Conservation (phyloP, 305 asterid species). For the Caryopteris hybrid region DNA sequence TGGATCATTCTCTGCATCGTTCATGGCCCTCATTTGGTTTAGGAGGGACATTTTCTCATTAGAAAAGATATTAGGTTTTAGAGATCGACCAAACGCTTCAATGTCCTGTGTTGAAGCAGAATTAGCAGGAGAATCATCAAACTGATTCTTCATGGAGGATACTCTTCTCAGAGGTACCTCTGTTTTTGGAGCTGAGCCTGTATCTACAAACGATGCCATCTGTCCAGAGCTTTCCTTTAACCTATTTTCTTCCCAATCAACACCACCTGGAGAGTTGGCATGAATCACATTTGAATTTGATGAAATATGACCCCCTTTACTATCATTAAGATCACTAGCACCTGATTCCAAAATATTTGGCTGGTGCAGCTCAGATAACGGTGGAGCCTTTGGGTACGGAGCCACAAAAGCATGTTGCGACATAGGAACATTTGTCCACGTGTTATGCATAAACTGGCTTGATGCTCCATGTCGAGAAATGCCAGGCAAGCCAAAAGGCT, state of each 20-base stretch:
- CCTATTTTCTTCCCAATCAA: conserved; percentile 38
- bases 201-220: conserved; percentile 27
- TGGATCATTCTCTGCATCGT: conserved; percentile 55
- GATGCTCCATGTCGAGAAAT: conserved; percentile 40
- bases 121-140: conserved; percentile 54
- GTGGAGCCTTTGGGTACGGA: conserved; percentile 38
- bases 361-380: conserved; percentile 35
- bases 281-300: conserved; percentile 26
- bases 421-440: conserved; percentile 49
- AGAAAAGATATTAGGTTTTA: conserved; percentile 55
- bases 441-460: conserved; percentile 31
- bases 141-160: conserved; percentile 33
- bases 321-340: conserved; percentile 29
- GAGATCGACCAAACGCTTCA: conserved; percentile 74
- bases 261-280: conserved; percentile 34
- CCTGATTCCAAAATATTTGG: conserved; percentile 54
- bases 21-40: conserved; percentile 50
- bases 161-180: conserved; percentile 39
- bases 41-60: conserved; percentile 48
- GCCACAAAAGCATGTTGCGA: conserved; percentile 37
- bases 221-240: conserved; percentile 37
- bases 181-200: conserved; percentile 31
- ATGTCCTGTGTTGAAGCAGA: conserved; percentile 63
- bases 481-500: conserved; percentile 29
- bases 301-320: conserved; percentile 24